Percentiles rank a stretch among this genome's conserved stretches.
phyloP scores from a whole-genome alignment of 2,329 filamentous ascomycete species.

The Pseudonectria foliicola region DNA sequence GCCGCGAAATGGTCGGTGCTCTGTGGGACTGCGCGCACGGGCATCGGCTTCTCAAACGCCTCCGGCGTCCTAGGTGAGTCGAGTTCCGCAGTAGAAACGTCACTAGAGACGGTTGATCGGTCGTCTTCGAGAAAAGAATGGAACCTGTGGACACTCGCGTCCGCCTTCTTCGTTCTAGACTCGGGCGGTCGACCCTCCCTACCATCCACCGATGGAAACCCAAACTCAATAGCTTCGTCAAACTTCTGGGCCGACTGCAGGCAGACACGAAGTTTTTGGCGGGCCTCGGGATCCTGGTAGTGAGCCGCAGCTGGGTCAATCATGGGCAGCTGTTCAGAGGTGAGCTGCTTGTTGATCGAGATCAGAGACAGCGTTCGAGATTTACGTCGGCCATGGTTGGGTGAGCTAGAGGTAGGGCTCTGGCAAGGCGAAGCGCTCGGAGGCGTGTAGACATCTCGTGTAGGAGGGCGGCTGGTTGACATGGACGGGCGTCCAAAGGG shows the following conservation, averaged over 20 bases:
- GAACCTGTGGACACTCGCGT: slow-evolving; percentile 41
- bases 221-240: slow-evolving; percentile 89
- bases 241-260: slow-evolving; percentile 89
- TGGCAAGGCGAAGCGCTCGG: slow-evolving; percentile 18
- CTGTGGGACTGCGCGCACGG: slow-evolving; percentile 22
- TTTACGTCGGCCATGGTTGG: slow-evolving; percentile 38
- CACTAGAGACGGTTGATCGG: slow-evolving; percentile 46
- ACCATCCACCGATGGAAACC: slow-evolving; percentile 64
- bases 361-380: slow-evolving; percentile 52
- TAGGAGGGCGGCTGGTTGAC: slow-evolving; percentile 40
- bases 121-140: slow-evolving; percentile 55
- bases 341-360: slow-evolving; percentile 35
- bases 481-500: slow-evolving; percentile 52
- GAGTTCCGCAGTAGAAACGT: slow-evolving; percentile 47
- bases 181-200: slow-evolving; percentile 23
- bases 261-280: slow-evolving; percentile 78
- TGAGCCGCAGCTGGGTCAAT: slow-evolving; percentile 70
- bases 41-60: slow-evolving; percentile 33
- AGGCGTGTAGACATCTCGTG: slow-evolving; percentile 32
- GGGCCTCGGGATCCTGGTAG: slow-evolving; percentile 84
- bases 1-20: slow-evolving; percentile 20
- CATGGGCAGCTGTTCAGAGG: slow-evolving; percentile 15
- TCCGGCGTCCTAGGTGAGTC: slow-evolving; percentile 54
- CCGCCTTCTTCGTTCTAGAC: slow-evolving; percentile 14
- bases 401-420: slow-evolving; percentile 14